These are phyloP conservation scores for Gnaphalium uliginosum DNA, from an alignment of 129 eudicot genomes.

Conservation along the genomic window DNA sequence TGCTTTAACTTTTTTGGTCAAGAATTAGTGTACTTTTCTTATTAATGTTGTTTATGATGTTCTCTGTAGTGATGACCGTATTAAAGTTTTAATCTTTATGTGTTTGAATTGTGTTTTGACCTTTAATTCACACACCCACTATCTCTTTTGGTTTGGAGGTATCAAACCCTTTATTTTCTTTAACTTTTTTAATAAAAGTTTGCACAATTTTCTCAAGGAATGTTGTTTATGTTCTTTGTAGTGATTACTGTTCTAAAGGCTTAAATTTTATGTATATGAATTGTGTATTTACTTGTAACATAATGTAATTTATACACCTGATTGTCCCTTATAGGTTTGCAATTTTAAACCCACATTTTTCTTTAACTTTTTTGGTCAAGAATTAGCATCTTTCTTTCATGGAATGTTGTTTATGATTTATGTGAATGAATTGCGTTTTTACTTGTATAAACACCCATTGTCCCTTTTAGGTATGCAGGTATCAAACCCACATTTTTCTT, in stretches of 20 bases:
- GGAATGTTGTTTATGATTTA: background rate
- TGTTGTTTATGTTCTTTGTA: background rate
- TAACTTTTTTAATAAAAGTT: too few species aligned
- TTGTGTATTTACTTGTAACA: background rate
- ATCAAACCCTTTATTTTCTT: background rate
- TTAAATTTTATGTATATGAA: background rate
- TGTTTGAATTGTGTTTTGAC: too few species aligned
- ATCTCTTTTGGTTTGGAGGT: background rate
- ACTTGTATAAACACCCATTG: background rate
- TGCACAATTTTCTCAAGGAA: background rate
- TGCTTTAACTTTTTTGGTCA: background rate
- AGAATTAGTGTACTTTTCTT: background rate
- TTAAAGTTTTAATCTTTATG: too few species aligned
- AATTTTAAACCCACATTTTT: background rate
- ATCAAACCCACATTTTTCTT: background rate
- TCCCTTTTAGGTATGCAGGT: background rate
- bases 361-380: too few species aligned
- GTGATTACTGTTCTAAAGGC: background rate
- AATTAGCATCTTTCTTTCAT: too few species aligned
- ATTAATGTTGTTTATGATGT: background rate
- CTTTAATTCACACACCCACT: background rate
- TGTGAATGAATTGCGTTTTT: too few species aligned
- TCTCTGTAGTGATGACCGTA: background rate
- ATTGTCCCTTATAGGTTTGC: background rate
- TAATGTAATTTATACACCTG: background rate